These are phyloP conservation scores for Metarhizium humberi DNA, from an alignment of 2,329 filamentous ascomycete genomes.

Conservation along the genomic window DNA sequence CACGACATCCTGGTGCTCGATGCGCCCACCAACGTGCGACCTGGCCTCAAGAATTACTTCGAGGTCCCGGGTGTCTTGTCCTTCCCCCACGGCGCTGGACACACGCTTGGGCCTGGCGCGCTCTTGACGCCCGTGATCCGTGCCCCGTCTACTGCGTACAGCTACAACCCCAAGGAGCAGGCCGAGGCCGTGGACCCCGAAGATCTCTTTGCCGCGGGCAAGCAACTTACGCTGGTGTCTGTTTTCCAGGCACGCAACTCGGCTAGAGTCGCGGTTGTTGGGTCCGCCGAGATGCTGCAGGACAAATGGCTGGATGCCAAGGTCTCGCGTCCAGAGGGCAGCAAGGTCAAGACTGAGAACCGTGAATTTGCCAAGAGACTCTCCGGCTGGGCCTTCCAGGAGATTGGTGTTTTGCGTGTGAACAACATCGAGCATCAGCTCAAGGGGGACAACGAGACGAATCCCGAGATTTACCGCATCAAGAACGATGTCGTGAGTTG, in stretches of 20 bases:
- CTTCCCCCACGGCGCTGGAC: conserved; percentile 73
- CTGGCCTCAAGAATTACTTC: conserved; percentile 72
- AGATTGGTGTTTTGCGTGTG: conserved; percentile 80
- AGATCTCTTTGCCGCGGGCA: conserved; percentile 76
- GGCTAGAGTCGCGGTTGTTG: conserved; percentile 77
- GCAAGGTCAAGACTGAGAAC: conserved; percentile 61
- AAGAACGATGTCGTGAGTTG: conserved; percentile 92
- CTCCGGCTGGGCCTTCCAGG: conserved; percentile 94
- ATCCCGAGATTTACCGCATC: conserved; percentile 85
- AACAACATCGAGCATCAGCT: conserved; percentile 73
- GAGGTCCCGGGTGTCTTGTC: conserved; percentile 52
- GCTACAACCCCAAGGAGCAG: conserved; percentile 89
- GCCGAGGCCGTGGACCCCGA: conserved; percentile 52
- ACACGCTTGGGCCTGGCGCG: conserved; percentile 68
- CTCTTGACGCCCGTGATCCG: conserved; percentile 74
- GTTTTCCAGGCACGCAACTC: conserved; percentile 87
- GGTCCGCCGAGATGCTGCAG: conserved; percentile 77
- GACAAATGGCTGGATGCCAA: conserved; percentile 81
- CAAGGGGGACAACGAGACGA: conserved; percentile 47
- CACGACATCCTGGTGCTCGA: conserved; percentile 84
- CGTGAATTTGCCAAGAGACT: conserved; percentile 76
- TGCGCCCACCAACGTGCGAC: conserved; percentile 53
- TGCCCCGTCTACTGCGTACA: conserved; percentile 79
- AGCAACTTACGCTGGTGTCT: conserved; percentile 77
- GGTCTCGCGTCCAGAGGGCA: conserved; percentile 51